Conservation (phyloP, 371 early-diverging fungal species). For the Edhazardia aedis region DNA sequence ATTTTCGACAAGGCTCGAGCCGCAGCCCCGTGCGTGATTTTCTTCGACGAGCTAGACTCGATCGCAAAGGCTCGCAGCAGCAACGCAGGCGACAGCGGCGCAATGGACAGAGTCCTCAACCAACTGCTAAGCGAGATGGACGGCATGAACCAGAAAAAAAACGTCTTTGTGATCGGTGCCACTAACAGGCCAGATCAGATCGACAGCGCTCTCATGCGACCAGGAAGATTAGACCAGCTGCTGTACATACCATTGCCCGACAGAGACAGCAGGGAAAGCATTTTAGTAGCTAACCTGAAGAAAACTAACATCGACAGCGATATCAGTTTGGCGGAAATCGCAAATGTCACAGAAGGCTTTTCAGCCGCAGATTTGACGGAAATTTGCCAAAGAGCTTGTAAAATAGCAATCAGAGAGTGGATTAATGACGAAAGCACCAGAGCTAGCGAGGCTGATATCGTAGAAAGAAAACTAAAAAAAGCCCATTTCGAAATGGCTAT, state of each 20-base stretch:
- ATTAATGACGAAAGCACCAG: conserved; percentile 67
- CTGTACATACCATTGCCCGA: conserved; percentile 55
- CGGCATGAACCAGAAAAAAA: conserved; percentile 95
- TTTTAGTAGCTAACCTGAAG: conserved; percentile 72
- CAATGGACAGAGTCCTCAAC: conserved; percentile 77
- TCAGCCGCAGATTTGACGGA: conserved; percentile 97
- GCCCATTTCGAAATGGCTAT: conserved; percentile 87
- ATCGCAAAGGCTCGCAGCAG: conserved; percentile 82
- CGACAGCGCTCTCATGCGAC: conserved; percentile 72
- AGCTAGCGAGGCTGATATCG: conserved; percentile 54
- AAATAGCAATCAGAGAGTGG: conserved; percentile 87
- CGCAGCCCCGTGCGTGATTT: conserved; percentile 96
- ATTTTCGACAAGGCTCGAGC: conserved; percentile 97
- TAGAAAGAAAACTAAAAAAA: conserved; percentile 48
- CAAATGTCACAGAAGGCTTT: conserved; percentile 76
- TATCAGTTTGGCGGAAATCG: conserved; percentile 64
- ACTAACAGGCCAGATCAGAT: conserved; percentile 48
- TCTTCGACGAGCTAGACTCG: conserved; percentile 99
- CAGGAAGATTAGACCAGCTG: conserved; percentile 76
- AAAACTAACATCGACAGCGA: conserved; percentile 71
- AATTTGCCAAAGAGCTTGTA: conserved; percentile 95
- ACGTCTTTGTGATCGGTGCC: conserved; percentile 71
- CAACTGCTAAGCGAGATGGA: conserved; percentile 99
- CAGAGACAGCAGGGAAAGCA: conserved; percentile 59
- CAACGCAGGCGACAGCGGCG: conserved; percentile 77